Evolutionary conservation across 2,329 filamentous ascomycete genomes (phyloP), one percentile per base, ranked within the genome.

Genomic region (Colletotrichum musae): DNA sequence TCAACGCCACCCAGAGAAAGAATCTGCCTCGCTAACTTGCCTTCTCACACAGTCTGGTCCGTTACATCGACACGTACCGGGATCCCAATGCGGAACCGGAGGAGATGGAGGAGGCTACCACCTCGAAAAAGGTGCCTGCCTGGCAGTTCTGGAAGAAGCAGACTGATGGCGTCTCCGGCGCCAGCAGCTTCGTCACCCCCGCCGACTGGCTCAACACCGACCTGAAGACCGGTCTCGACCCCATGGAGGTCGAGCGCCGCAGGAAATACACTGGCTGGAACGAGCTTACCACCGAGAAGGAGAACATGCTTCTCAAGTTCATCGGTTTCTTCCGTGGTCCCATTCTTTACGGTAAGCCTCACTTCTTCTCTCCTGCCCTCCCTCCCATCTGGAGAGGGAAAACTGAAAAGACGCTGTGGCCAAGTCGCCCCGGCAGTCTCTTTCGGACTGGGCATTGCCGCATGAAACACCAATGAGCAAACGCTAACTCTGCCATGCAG

Each of bases 271-370:
- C 85, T 73, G 92, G 92, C 70, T 93, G 82, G 84, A 94, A 93
- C 83, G 92, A 94, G 80, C 84, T 94, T 79, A 85, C 86, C 36
- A 89, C 90, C 39, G 92, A 93, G 84, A 93, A 93, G 86, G 89
- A 91, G 82, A 93, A 93, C 84, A 83, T 93, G 84, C 87, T 93
- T 79, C 79, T 91, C 78, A 91, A 93, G 83, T 93, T 94, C 83
- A 82, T 94, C 74, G 86, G 88, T 78, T 94, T 92, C 84, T 94
- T 94, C 87, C 89, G 85, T 74, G 92, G 92, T 76, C 92, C 92
- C 71, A 91, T 94, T 85, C 88, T 93, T 72, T 94, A 93, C 82
- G 91, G 91, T 93, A 86, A 79, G 89, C 81, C n/a, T 24, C 6
- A 18, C 56, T 36, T 43, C 43, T 10, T 21, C 26, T 15, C 2